These are phyloP conservation scores for Boehmeria nivea DNA, from an alignment of 306 rosid species.

Conservation along the genomic window DNA sequence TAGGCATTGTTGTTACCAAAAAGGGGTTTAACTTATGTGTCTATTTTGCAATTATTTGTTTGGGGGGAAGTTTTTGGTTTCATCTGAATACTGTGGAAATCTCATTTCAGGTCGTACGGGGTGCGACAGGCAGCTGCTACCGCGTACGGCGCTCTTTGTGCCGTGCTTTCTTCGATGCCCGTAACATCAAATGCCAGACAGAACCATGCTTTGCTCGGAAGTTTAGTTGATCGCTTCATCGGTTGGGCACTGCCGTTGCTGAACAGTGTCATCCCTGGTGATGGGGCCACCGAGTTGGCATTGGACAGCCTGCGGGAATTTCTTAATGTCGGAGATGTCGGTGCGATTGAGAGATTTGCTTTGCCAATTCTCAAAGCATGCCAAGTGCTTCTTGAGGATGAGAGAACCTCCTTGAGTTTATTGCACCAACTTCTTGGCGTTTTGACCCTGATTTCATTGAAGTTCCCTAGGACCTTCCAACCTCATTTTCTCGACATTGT, in stretches of 20 bases:
- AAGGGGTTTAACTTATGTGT: no score
- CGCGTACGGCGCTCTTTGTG: constrained; percentile 80
- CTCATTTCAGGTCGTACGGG: constrained; percentile 42
- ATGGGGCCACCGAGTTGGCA: constrained; percentile 61
- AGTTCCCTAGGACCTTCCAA: constrained; percentile 70
- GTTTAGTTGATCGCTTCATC: constrained; percentile 74
- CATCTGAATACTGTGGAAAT: constrained; percentile 8
- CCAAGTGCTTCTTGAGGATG: constrained; percentile 83
- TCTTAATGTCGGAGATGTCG: constrained; percentile 66
- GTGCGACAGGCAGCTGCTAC: constrained; percentile 75
- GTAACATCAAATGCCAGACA: constrained; percentile 63
- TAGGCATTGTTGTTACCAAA: no score
- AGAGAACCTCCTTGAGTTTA: constrained; percentile 73
- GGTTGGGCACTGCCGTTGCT: constrained; percentile 88
- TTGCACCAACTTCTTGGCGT: constrained; percentile 64
- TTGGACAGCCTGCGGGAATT: constrained; percentile 75
- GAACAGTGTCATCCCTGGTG: constrained; percentile 44
- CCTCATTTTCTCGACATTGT: constrained; percentile 83
- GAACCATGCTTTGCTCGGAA: constrained; percentile 60
- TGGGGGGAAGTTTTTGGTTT: constrained; percentile 8
- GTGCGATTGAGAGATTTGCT: constrained; percentile 68
- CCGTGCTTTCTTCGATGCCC: constrained; percentile 56
- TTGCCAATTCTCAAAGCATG: constrained; percentile 84
- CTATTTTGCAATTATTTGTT: no score
- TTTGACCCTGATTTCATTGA: constrained; percentile 64